Base-by-base conservation (phyloP, 805 yeast species). In the Candida tallmaniae region DNA sequence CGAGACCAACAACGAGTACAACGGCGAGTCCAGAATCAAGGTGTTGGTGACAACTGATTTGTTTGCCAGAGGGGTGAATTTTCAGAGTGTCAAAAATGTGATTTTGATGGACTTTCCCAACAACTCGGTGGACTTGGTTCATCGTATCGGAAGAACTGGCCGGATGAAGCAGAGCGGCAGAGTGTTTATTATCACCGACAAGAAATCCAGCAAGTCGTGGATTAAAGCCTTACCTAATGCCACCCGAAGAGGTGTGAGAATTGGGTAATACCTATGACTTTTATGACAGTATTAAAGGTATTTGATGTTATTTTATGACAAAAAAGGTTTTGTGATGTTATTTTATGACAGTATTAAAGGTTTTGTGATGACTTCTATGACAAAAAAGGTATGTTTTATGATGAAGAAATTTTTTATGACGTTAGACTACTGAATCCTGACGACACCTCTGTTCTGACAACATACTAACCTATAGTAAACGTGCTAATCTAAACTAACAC, bases 91-190 rank as follows among this genome's bases (percentile, higher is more conserved):
- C 20, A 73, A 88, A 45, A 88, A 88, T 47, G 85, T 90, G 9
- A 69, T 90, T 18, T 61, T 93, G 32, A 82, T 80, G 63, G 97
- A 90, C 52, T 76, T 88, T 29, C 98, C 98, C 5, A 73, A 74
- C 34, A 80, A 83, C 11, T 76, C 96, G 0, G 80, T 86, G 13
- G 97, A 90, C 58, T 65, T 90, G 40, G 78, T 90, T 14, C 97
- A 90, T 55, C 68, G 98, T 41, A 82, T 86, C 1, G 98, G 98
- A 1, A 75, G 98, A 60, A 90, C 97, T 0, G 97, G 96, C 3
- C 66, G 98, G 54, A 80, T 89, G 83, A 84, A 83, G 29, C 87
- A 82, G 50, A 70, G 82, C 23, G 98, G 98, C 10, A 72, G 96
- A 41, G 96, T 86, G 2, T 81, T 87, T 42, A 65, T 93, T 50